These are phyloP conservation scores for Paragyromitra xinjiangensis DNA, from an alignment of 495 filamentous ascomycete genomes.

Conservation along the genomic window DNA sequence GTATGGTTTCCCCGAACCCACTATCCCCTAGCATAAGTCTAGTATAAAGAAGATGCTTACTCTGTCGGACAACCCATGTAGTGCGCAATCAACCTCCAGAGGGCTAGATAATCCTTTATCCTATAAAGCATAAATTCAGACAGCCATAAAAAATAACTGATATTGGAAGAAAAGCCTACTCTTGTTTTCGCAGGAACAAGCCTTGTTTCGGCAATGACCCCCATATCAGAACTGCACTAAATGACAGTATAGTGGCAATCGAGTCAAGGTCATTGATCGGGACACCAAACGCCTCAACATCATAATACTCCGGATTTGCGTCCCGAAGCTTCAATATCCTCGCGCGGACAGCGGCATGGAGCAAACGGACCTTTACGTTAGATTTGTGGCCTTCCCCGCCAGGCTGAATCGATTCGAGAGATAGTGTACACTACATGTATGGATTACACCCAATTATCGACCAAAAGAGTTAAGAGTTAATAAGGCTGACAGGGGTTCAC, in stretches of 20 bases:
- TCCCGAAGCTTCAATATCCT: slow-evolving; percentile 70
- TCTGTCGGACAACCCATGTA: slow-evolving; percentile 74
- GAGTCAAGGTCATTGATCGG: slow-evolving; percentile 81
- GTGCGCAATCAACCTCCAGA: slow-evolving; percentile 78
- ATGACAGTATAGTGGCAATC: slow-evolving; percentile 74
- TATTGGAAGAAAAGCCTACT: slow-evolving; percentile 55
- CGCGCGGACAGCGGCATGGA: slow-evolving; percentile 75
- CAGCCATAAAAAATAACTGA: neutral
- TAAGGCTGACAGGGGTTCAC: neutral
- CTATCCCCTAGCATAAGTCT: neutral
- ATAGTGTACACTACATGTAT: slow-evolving; percentile 67
- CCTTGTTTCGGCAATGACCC: slow-evolving; percentile 76
- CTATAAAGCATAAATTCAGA: slow-evolving; percentile 22
- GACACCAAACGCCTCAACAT: slow-evolving; percentile 67
- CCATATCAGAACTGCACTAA: slow-evolving; percentile 73
- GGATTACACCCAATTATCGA: slow-evolving; percentile 65
- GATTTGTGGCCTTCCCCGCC: slow-evolving; percentile 74
- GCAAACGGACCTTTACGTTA: slow-evolving; percentile 75
- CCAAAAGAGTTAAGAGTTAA: neutral
- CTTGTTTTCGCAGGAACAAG: slow-evolving; percentile 69
- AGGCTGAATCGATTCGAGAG: slow-evolving; percentile 71
- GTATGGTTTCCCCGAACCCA: neutral
- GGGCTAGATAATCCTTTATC: slow-evolving; percentile 72
- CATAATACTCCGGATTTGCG: slow-evolving; percentile 69
- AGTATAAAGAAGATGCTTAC: slow-evolving; percentile 24